A percentile compares a stretch with the other conserved stretches of the same genome.
phyloP scores from a whole-genome alignment of 345 rosid genomes.

The Citrus maxima region DNA sequence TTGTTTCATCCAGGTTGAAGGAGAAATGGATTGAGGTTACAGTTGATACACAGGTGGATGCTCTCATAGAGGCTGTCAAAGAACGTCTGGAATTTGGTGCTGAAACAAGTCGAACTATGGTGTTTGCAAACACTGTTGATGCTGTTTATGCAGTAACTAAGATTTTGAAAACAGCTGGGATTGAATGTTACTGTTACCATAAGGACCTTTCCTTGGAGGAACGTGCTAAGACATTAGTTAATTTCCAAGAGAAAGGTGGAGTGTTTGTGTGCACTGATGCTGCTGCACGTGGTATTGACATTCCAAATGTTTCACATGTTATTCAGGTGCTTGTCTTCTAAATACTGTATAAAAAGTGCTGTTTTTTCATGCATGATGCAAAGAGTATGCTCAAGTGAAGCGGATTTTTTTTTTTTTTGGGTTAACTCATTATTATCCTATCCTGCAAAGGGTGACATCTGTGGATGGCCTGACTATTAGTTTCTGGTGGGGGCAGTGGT shows the following conservation, averaged over 20 bases:
- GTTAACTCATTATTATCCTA: not conserved
- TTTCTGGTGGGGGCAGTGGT: not conserved
- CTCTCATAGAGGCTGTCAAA: conserved; percentile 71
- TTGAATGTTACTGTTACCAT: conserved; percentile 76
- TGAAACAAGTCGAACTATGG: conserved; percentile 69
- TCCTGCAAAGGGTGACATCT: not conserved
- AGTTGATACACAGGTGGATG: conserved; percentile 81
- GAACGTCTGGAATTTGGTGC: conserved; percentile 30
- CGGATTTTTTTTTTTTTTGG: not conserved
- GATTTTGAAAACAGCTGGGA: conserved; percentile 70
- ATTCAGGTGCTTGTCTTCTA: conserved; percentile 65
- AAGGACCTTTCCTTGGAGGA: conserved; percentile 80
- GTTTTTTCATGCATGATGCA: not conserved
- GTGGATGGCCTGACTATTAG: not conserved
- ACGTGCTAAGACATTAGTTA: conserved; percentile 58
- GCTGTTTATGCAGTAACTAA: conserved; percentile 84
- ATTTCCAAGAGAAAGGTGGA: conserved; percentile 79
- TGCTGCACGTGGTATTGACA: conserved; percentile 96
- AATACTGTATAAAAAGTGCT: not conserved
- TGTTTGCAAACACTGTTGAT: conserved; percentile 90
- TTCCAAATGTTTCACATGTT: conserved; percentile 86
- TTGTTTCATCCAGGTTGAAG: conserved; percentile 53
- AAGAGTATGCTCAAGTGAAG: not conserved
- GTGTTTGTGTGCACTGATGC: conserved; percentile 96
- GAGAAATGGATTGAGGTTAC: conserved; percentile 87